Evolutionary conservation across 1,284 basidiomycete species (phyloP), one percentile per base, ranked within the genome.

Genomic region (Sanghuangporus sanghuang): DNA sequence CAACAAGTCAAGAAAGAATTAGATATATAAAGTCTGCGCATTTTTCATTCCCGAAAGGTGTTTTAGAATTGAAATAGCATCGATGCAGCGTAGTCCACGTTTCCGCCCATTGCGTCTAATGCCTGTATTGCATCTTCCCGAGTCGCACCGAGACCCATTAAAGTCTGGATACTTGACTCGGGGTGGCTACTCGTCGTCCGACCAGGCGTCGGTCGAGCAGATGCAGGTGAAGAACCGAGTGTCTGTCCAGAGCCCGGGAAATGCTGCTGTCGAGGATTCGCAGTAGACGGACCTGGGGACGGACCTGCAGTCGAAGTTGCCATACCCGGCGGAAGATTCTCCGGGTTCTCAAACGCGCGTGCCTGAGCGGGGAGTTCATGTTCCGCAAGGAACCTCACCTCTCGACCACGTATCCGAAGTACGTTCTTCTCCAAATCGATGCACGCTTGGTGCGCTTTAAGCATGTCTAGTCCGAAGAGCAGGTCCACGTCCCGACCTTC

Each of bases 401-500:
- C 90, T 32, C 90, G 84, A 3, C 86, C 90, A 76, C 95, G 89
- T 64, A 99, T 96, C 35, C 95, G 82, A 16, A 99, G 84, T 11
- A 91, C 90, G 70, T 90, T 87, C 74, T 93, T 93, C 65, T 87
- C 82, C 32, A 99, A 84, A 75, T 99, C 97, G 72, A 99, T 98
- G 70, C 87, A 91, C 8, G 95, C 96, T 74, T 98, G 95, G 73
- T 98, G 94, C 1, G 95, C 90, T 76, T 96, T 98, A 62, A 99
- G 85, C 97, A 99, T 99, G 79, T 99, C 96, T 18, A 99, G 82
- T 4, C 96, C 97, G 60, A 99, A 92, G 1, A 99, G 81, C 21
- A 99, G 85, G 70, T 99, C 96, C 48, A 98, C 95, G 62, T 91
- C 87, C 39, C 88, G 85, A 27, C 95, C 95, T 83, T 99, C 96